phyloP scores from a whole-genome alignment of 225 moss, liverwort and hornwort genomes.

The Rhytidiadelphus loreus region DNA sequence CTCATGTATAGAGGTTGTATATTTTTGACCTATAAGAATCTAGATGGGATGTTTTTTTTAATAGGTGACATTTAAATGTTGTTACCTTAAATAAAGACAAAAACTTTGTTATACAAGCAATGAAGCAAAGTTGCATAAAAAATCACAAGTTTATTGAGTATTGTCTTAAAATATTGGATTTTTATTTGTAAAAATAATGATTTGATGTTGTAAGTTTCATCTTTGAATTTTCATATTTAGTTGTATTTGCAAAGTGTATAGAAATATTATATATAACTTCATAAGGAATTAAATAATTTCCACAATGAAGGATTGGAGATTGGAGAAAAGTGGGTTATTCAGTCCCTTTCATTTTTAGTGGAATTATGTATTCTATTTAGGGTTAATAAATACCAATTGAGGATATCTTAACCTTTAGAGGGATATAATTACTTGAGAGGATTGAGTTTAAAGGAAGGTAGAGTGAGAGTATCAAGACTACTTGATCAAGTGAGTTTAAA shows the following conservation, averaged over 20 bases:
- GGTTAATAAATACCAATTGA: not conserved
- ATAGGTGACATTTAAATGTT: too few relatives aligned
- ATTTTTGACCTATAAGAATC: not conserved
- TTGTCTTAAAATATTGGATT: not conserved
- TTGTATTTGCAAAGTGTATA: not conserved
- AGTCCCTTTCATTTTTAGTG: not conserved
- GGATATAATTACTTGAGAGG: not conserved
- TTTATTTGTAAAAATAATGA: not conserved
- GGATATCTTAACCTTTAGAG: not conserved
- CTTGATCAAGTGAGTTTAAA: not conserved
- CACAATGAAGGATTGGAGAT: too few relatives aligned
- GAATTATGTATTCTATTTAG: not conserved
- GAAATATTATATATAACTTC: not conserved
- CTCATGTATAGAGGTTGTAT: not conserved
- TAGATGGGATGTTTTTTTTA: not conserved
- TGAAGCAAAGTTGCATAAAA: too few relatives aligned
- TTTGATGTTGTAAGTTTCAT: not conserved
- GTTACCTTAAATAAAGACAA: not conserved
- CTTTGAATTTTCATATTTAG: not conserved
- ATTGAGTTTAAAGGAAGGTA: not conserved
- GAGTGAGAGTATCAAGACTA: not conserved
- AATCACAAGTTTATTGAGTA: not conserved
- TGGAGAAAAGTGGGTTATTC: too few relatives aligned
- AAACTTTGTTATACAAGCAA: too few relatives aligned
- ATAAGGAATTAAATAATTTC: too few relatives aligned